Conservation (phyloP, 257 asterid genomes). For the Solanum piurae region DNA sequence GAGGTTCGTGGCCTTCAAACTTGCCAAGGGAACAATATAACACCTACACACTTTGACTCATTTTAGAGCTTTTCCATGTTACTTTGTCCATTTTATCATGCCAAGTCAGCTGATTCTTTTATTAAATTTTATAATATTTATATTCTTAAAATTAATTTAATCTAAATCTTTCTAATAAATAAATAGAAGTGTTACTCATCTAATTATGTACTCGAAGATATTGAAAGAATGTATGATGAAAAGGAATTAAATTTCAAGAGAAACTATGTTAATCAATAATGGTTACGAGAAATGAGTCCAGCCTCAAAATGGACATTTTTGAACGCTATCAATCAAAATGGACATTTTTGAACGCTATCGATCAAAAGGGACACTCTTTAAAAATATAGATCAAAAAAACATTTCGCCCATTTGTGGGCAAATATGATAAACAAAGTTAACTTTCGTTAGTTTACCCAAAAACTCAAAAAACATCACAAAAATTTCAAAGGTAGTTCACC, state of each 20-base stretch:
- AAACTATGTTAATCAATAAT: no score
- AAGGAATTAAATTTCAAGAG: background rate
- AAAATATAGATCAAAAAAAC: no score
- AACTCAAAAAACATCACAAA: no score
- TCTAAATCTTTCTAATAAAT: background rate
- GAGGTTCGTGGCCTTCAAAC: constrained; percentile 5
- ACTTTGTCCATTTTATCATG: background rate
- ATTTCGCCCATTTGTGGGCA: background rate
- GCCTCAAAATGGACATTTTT: background rate
- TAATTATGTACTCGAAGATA: background rate
- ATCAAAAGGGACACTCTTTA: background rate
- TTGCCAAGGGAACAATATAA: background rate
- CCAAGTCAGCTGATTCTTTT: background rate
- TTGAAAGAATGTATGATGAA: background rate
- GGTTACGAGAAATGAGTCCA: background rate
- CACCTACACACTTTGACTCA: background rate
- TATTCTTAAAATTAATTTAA: no score
- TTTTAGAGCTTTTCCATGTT: background rate
- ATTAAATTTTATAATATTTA: no score
- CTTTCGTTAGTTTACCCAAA: background rate
- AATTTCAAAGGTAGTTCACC: no score
- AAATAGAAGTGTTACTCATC: background rate
- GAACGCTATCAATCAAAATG: no score
- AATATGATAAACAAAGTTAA: background rate
- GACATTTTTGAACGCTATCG: rapidly evolving